Conservation (phyloP, 148 eudicot genomes). For the Heliosperma pusillum region DNA sequence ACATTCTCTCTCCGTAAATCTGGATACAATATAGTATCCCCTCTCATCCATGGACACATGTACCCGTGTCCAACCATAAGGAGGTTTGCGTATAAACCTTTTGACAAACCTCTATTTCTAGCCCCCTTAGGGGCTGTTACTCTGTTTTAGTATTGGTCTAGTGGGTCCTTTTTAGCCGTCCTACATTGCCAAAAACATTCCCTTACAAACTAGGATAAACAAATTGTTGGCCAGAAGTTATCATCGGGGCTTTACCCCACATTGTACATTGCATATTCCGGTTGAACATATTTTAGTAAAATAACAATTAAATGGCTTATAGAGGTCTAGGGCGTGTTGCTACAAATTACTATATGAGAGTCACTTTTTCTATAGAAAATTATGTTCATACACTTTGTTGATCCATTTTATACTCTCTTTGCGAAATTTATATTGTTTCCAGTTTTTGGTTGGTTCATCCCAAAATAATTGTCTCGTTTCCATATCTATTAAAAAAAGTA, state of each 20-base stretch:
- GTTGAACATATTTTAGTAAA: conserved; percentile 4
- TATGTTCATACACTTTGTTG: background rate
- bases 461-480: background rate
- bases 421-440: background rate
- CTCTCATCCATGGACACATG: too few relatives aligned
- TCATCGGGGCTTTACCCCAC: conserved; percentile 8
- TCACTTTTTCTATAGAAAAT: conserved; percentile 11
- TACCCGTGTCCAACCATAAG: too few relatives aligned
- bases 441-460: background rate
- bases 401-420: background rate
- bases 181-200: conserved; percentile 3
- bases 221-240: conserved; percentile 5
- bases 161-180: conserved; percentile 20
- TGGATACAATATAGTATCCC: too few relatives aligned
- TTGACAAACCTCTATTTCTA: too few relatives aligned
- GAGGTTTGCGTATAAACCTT: too few relatives aligned
- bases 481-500: background rate
- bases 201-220: background rate
- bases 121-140: conserved; percentile 7
- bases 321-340: background rate
- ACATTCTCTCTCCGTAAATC: too few relatives aligned
- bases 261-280: conserved; percentile 13
- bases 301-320: conserved; percentile 1
- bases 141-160: conserved; percentile 2
- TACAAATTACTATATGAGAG: background rate